phyloP scores from a whole-genome alignment of 192 early-diverging fungal species.

The Gamsiella multidivaricata region DNA sequence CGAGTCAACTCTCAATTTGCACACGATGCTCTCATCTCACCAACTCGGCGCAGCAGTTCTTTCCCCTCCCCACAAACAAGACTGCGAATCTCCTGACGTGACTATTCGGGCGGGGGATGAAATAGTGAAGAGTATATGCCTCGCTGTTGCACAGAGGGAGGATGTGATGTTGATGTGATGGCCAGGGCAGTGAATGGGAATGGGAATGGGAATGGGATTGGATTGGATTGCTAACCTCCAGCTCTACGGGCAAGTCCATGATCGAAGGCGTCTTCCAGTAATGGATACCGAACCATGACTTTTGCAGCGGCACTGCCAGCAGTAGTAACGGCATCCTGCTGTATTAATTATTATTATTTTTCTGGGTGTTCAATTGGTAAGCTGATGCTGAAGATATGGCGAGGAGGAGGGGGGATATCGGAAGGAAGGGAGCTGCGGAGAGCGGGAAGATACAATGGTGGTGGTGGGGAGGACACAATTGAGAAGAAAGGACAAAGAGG shows the following conservation, averaged over 20 bases:
- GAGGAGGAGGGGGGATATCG: not conserved
- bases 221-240: conserved; percentile 26
- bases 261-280: conserved; percentile 41
- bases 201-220: not conserved
- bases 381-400: not conserved
- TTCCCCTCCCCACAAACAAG: too few relatives aligned
- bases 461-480: too few relatives aligned
- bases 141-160: too few relatives aligned
- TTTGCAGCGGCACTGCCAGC: conserved; percentile 26
- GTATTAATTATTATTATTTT: too few relatives aligned
- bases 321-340: conserved; percentile 33
- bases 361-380: too few relatives aligned
- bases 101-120: too few relatives aligned
- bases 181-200: not conserved
- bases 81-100: too few relatives aligned
- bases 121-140: too few relatives aligned
- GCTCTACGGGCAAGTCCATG: conserved; percentile 49
- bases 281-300: conserved; percentile 33
- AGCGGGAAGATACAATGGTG: conserved; percentile 1
- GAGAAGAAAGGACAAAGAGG: not conserved
- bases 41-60: too few relatives aligned
- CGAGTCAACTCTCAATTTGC: too few relatives aligned
- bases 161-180: not conserved
- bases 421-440: not conserved
- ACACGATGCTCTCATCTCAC: too few relatives aligned